Percentiles rank a stretch among this genome's conserved stretches.
phyloP scores from a whole-genome alignment of 148 eudicot species.

The Limonium bicolor region DNA sequence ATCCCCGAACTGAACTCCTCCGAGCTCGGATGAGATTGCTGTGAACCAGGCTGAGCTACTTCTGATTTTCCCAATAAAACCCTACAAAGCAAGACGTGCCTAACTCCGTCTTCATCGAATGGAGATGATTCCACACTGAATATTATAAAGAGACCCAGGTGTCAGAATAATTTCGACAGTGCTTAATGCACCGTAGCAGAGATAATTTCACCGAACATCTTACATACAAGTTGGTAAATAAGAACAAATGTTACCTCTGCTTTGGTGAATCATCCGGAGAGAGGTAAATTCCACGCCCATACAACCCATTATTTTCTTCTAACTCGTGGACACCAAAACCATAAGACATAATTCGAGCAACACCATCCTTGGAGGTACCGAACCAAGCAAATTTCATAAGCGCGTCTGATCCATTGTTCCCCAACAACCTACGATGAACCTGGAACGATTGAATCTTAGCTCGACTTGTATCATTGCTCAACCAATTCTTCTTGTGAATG shows the following conservation, averaged over 20 bases:
- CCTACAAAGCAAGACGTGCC: slow-evolving; percentile 52
- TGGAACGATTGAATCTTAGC: slow-evolving; percentile 20
- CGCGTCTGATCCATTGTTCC: slow-evolving; percentile 7
- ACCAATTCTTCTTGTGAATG: slow-evolving; percentile 17
- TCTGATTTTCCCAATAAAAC: slow-evolving; percentile 42
- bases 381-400: slow-evolving; percentile 35
- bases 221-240: background rate
- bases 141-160: no score
- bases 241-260: slow-evolving; percentile 18
- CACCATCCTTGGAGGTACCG: slow-evolving; percentile 22
- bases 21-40: slow-evolving; percentile 28
- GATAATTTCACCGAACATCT: slow-evolving; percentile 1
- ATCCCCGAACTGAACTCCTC: slow-evolving; percentile 37
- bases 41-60: slow-evolving; percentile 22
- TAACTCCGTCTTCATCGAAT: slow-evolving; percentile 44
- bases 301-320: background rate
- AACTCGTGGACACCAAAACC: slow-evolving; percentile 22
- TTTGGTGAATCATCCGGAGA: slow-evolving; percentile 12
- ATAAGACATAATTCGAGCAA: slow-evolving; percentile 18
- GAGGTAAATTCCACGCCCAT: slow-evolving; percentile 22
- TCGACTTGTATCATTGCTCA: background rate
- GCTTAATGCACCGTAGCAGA: no score
- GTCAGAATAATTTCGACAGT: no score
- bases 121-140: slow-evolving; percentile 36
- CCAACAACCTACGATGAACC: slow-evolving; percentile 13